Percentiles rank a stretch among this genome's conserved stretches.
These are phyloP conservation scores for Pseudogymnoascus sp. DNA, from an alignment of 2,329 filamentous ascomycete genomes.

Conservation along the genomic window DNA sequence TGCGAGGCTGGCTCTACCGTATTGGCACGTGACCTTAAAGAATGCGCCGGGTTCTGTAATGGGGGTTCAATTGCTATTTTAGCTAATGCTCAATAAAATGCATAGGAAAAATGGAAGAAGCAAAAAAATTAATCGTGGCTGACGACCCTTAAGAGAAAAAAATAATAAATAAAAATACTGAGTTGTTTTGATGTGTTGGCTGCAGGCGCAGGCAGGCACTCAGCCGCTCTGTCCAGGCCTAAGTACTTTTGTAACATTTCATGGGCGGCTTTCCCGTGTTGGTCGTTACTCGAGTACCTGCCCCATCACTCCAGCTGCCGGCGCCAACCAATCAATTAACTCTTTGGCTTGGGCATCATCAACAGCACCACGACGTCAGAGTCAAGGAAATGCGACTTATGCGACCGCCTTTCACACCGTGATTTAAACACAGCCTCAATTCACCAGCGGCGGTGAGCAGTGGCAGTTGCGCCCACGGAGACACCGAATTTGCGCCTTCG, in stretches of 20 bases:
- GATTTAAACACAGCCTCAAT: conserved; percentile 8
- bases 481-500: conserved; percentile 3
- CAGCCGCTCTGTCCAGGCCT: neutral
- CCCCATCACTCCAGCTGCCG: neutral
- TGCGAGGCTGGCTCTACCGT: neutral
- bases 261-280: conserved; percentile 1
- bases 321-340: conserved; percentile 6
- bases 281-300: neutral
- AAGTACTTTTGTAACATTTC: conserved; percentile 1
- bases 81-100: neutral
- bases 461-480: conserved; percentile 6
- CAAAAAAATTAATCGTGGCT: neutral
- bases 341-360: conserved; percentile 9
- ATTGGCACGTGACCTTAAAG: neutral
- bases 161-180: neutral
- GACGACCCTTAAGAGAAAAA: neutral
- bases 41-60: neutral
- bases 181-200: conserved; percentile 7
- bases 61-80: neutral
- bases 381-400: conserved; percentile 8
- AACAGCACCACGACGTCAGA: conserved; percentile 9
- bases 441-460: conserved; percentile 4
- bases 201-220: neutral
- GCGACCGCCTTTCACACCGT: conserved; percentile 8
- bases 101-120: neutral